Base-by-base conservation (phyloP, 768 basidiomycete genomes). In the Lyophyllum atratum region DNA sequence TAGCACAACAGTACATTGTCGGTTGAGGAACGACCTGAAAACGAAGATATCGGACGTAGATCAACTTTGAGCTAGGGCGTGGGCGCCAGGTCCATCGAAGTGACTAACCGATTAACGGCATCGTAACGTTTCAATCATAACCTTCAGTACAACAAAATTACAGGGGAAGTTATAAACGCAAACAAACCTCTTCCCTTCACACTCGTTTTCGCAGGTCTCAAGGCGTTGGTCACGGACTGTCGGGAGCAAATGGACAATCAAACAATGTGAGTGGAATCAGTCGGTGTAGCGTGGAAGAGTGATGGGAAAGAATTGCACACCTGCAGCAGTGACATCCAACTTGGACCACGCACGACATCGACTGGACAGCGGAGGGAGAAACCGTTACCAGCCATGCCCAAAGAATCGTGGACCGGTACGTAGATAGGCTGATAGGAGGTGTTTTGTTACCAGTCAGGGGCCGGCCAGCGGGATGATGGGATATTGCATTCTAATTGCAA, bases 331-430 rank as follows among this genome's bases (percentile, higher is more conserved):
- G 47, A 31, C 49, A 55, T 28, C 55, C 50, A 55, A 57, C 64
- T 39, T 54, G 34, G 45, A 62, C 57, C 47, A 56, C 37, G 58
- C 46, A 53, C 58, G 25, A 43, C 39, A 25, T 58, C 57, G 54
- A 59, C 43, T 66, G 74, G 52, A 33, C 47, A 52, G 45, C 59
- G 62, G 59, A 64, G 60, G 62, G 73, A 77, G 64, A 78, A 78
- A 53, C 73, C 75, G 1, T 68, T 71, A 15, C 71, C 77, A 21
- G 71, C 72, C 25, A 68, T 76, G 70, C 73, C 70, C 21, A 58
- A 56, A 39, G 60, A 59, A 43, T 42, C 42, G 45, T 55, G 45
- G 45, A 43, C 39, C 21, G 59, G 52, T 50, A 33, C 54, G 54
- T 47, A n/a, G 25, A 21, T 52, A 15, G 4, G 5, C n/a, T n/a